Evolutionary conservation across 768 basidiomycete genomes (phyloP), one percentile per base, ranked within the genome.

Genomic region (Multifurca ochricompacta): DNA sequence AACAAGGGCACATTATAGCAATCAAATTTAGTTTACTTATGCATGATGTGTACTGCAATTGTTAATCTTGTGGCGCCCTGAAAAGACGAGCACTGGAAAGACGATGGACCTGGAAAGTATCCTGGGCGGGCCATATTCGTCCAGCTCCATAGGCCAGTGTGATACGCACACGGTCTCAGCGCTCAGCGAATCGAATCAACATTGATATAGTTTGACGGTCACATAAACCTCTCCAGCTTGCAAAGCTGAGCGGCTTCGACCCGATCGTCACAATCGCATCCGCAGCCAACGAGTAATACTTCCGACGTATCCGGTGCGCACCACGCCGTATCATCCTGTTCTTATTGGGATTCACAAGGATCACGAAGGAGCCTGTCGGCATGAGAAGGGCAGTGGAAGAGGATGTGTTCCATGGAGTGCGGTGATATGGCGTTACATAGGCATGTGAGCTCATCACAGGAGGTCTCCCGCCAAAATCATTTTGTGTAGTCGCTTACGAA

Each of bases 141-240:
- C 48, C 64, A 71, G 72, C 40, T 77, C 75, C 35, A 74, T 78
- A 3, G 78, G 78, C 35, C 76, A 78, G 69, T 73, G 68, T 28
- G 74, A 78, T 74, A 65, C 59, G 70, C 59, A 11, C 9, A 19
- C 18, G 27, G 6, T 23, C 16, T 13, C 7, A 16, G n/a, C 6
- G 7, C 9, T 10, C 23, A 27, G 13, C n/a, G n/a, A n/a, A n/a
- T n/a, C n/a, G n/a, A n/a, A n/a, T n/a, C n/a, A n/a, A n/a, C n/a
- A n/a, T n/a, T 25, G 16, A 16, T 37, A 14, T 18, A 37, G 21
- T 18, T 5, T 18, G 10, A 27, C 4, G n/a, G 10, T 14, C 30
- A 4, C 6, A 3, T 28, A 2, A 16, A 60, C 56, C 59, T n/a
- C 45, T 61, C 21, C 60, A 61, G 36, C 49, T 59, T 1, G 52